Evolutionary conservation across 257 asterid genomes (phyloP), one percentile per base, ranked within the genome.

Genomic region (Jaltomata sinuosa): DNA sequence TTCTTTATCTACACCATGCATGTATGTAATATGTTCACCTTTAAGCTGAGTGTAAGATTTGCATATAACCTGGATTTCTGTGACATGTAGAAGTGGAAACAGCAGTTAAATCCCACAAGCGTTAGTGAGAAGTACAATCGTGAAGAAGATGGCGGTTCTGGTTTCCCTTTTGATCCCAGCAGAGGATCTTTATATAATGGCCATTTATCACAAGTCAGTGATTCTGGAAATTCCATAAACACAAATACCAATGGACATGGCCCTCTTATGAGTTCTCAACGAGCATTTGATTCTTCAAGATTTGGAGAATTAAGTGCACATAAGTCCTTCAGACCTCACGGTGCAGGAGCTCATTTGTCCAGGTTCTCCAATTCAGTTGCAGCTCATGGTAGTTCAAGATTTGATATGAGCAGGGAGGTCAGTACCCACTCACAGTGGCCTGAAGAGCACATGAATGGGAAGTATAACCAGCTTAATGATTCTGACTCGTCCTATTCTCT

Each of bases 351-450:
- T 1, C 90, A 91, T 16, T 81, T 94, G 87, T 90, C 98, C 71
- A 87, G 91, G 85, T 95, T 94, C 88, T 94, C 98, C 45, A 95
- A 91, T 55, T 95, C 98, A 9, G 93, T 94, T 79, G 96, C 94
- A 19, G 88, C 91, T 79, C 86, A 88, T 47, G 91, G 94, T 77
- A 83, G 89, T 86, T 90, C 98, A 19, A 91, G 89, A 34, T 92
- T 92, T 38, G 97, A 95, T 87, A 89, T 89, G 79, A 88, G 93
- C 86, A 89, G 93, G 86, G 93, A 87, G 79, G 69, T 85, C 14
- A 88, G 89, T 80, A 52, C 68, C 59, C 94, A 83, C 55, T 85
- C 95, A 25, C 85, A 87, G 47, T 94, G 95, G 94, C 88, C 84
- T 22, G 90, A 84, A 55, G 84, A 84, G 54, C 79, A 72, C 27